Percentiles rank a stretch among this genome's conserved stretches.
Evolutionary conservation across 2,329 filamentous ascomycete species (phyloP).

Genomic region (Colletotrichum tabaci): DNA sequence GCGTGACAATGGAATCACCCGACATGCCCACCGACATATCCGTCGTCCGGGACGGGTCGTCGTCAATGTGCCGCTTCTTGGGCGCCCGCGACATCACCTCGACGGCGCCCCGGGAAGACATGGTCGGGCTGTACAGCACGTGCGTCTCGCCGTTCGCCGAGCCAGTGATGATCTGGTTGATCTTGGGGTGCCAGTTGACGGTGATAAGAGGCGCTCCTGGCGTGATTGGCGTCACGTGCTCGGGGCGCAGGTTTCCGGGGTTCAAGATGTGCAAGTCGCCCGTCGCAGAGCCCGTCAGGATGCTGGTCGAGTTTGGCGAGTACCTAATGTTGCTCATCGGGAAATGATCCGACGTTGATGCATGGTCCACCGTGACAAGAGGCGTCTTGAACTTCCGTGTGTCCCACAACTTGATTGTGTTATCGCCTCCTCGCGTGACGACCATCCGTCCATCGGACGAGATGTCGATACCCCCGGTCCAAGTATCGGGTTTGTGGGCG

Average conservation of each 20-base stretch:
- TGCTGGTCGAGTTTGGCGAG: constrained; percentile 84
- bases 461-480: constrained; percentile 93
- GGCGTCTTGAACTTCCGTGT: constrained; percentile 95
- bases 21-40: constrained; percentile 87
- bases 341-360: constrained; percentile 87
- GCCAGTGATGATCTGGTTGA: constrained; percentile 96
- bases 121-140: constrained; percentile 90
- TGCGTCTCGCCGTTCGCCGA: constrained; percentile 93
- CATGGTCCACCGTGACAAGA: constrained; percentile 82
- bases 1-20: constrained; percentile 83
- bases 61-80: constrained; percentile 95
- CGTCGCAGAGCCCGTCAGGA: constrained; percentile 89
- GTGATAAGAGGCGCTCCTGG: constrained; percentile 85
- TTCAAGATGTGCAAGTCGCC: constrained; percentile 95
- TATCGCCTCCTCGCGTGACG: constrained; percentile 91
- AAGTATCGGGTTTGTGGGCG: constrained; percentile 86
- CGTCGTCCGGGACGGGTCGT: constrained; percentile 89
- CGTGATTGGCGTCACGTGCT: constrained; percentile 91
- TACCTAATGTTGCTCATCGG: constrained; percentile 91
- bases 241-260: constrained; percentile 87
- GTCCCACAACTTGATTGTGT: constrained; percentile 97
- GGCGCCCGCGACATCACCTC: constrained; percentile 93
- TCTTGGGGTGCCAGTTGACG: constrained; percentile 91
- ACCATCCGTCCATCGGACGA: constrained; percentile 92
- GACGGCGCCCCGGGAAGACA: constrained; percentile 85